Evolutionary conservation across 202 grass and related monocot species (phyloP).

Genomic region (Zizania palustris): DNA sequence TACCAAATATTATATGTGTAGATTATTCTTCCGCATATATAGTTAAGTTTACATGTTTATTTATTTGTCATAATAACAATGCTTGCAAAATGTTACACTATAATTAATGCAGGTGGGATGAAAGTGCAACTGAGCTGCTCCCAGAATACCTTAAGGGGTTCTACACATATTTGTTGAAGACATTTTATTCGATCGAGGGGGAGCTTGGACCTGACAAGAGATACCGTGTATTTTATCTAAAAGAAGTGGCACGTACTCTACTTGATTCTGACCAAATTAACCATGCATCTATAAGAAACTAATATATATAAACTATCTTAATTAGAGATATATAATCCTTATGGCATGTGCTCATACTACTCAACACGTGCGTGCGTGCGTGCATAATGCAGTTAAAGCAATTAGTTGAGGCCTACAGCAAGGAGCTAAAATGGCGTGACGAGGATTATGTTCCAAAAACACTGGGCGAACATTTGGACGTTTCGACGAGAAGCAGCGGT

Average conservation of each 20-base stretch:
- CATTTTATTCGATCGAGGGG: conserved; percentile 39
- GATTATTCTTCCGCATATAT: neutral
- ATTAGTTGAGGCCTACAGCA: conserved; percentile 16
- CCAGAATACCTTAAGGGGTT: conserved; percentile 39
- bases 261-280: neutral
- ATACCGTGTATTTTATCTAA: conserved; percentile 31
- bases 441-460: conserved; percentile 38
- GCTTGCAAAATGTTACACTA: neutral
- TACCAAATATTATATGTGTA: neutral
- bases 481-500: conserved; percentile 32
- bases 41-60: neutral
- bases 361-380: too few relatives aligned
- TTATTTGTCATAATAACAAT: neutral
- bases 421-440: conserved; percentile 44
- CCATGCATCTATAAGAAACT: neutral
- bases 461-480: conserved; percentile 31
- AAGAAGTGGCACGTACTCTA: conserved; percentile 34
- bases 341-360: neutral
- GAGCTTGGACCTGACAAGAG: conserved; percentile 27
- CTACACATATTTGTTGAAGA: conserved; percentile 36
- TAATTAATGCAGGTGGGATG: conserved; percentile 32
- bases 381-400: conserved; percentile 30
- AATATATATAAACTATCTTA: neutral
- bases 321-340: neutral
- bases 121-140: conserved; percentile 16